Percentiles rank a stretch among this genome's conserved stretches.
These are phyloP conservation scores for Boletus rubropictus DNA, from an alignment of 768 basidiomycete species.

Conservation along the genomic window DNA sequence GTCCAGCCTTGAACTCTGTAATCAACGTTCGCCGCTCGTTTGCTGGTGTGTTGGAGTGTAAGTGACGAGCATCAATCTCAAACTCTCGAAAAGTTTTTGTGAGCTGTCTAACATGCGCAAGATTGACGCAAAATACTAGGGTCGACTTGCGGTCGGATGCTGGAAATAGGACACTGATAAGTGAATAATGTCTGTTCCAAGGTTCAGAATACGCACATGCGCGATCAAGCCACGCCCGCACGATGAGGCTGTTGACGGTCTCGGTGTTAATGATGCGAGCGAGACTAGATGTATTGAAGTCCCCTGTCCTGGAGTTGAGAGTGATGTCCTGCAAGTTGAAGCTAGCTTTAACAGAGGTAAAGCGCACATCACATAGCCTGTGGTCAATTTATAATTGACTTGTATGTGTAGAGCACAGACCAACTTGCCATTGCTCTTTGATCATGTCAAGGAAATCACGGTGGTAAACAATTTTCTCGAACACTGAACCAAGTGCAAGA, in stretches of 20 bases:
- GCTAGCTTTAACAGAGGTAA: slow-evolving; percentile 74
- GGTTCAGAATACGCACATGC: slow-evolving; percentile 49
- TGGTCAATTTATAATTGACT: neutral
- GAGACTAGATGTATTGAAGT: slow-evolving; percentile 75
- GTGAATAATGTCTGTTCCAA: slow-evolving; percentile 2
- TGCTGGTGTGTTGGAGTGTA: slow-evolving; percentile 64
- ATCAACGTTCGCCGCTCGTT: slow-evolving; percentile 61
- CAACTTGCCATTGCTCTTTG: slow-evolving; percentile 72
- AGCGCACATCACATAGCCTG: slow-evolving; percentile 82
- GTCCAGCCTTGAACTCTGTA: slow-evolving; percentile 58
- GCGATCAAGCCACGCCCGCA: slow-evolving; percentile 80
- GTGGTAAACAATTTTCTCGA: slow-evolving; percentile 90
- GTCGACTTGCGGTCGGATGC: slow-evolving; percentile 72
- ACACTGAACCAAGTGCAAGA: slow-evolving; percentile 80
- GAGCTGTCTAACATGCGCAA: slow-evolving; percentile 72
- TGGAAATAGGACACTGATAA: neutral
- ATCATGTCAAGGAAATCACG: slow-evolving; percentile 90
- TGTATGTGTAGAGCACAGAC: neutral
- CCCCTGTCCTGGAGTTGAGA: slow-evolving; percentile 63
- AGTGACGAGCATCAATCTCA: slow-evolving; percentile 80
- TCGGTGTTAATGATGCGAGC: slow-evolving; percentile 78
- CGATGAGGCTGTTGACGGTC: slow-evolving; percentile 69
- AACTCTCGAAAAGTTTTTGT: slow-evolving; percentile 65
- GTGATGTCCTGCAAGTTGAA: slow-evolving; percentile 65
- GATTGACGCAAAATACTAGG: slow-evolving; percentile 84